Percentiles rank a stretch among this genome's conserved stretches.
These are phyloP conservation scores for Trematosphaeria pertusa DNA, from an alignment of 2,329 filamentous ascomycete genomes.

Conservation along the genomic window DNA sequence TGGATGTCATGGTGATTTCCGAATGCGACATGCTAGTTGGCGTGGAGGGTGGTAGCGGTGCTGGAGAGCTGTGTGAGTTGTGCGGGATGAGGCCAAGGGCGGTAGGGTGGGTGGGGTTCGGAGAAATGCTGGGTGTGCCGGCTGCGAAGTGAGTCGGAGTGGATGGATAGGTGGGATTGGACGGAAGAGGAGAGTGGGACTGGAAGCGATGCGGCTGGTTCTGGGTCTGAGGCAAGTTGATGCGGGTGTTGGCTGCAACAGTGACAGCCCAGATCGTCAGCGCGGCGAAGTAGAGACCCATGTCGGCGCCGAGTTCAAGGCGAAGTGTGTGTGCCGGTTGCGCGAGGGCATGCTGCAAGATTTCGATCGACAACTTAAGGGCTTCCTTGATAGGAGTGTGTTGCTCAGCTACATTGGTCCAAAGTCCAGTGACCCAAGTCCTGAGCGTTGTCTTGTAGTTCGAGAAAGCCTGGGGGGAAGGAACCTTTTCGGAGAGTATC, in stretches of 20 bases:
- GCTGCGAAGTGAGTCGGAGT: constrained; percentile 12
- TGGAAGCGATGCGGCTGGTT: constrained; percentile 19
- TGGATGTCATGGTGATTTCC: constrained; percentile 28
- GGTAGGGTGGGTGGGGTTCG: constrained; percentile 18
- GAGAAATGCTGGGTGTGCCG: constrained; percentile 10
- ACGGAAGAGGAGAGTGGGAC: constrained; percentile 25
- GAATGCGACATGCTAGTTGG: constrained; percentile 25
- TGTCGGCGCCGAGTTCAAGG: constrained; percentile 38
- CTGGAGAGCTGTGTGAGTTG: constrained; percentile 22
- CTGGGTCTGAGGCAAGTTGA: constrained; percentile 15
- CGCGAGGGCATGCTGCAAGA: constrained; percentile 33
- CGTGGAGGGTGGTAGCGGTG: constrained; percentile 16
- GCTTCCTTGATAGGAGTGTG: constrained; percentile 30
- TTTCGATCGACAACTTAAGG: constrained; percentile 33
- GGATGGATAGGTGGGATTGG: constrained; percentile 10
- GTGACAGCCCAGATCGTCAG: constrained; percentile 46
- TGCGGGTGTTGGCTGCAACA: constrained; percentile 30
- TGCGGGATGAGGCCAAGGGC: constrained; percentile 16
- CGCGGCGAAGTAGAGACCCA: constrained; percentile 44
- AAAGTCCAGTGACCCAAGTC: constrained; percentile 46
- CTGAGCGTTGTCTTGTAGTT: constrained; percentile 39
- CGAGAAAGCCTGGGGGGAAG: constrained; percentile 40
- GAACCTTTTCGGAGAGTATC: constrained; percentile 53
- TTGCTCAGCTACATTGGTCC: constrained; percentile 21
- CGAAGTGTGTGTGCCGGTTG: constrained; percentile 21